Percentiles rank a stretch among this genome's conserved stretches.
phyloP scores from a whole-genome alignment of 768 basidiomycete species.

The Pleurotus eryngii region DNA sequence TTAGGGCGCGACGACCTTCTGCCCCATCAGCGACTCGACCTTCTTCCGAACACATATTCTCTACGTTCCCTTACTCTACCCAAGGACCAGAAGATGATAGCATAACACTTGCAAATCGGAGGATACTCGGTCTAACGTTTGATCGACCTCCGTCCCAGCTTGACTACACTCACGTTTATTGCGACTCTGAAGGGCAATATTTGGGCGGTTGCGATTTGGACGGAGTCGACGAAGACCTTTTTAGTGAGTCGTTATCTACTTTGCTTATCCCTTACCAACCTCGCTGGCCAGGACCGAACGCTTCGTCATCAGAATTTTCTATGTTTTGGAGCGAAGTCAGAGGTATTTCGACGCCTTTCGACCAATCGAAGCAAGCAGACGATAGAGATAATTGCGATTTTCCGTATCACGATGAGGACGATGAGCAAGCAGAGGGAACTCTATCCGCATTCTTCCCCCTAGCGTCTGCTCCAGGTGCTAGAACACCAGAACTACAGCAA shows the following conservation, averaged over 20 bases:
- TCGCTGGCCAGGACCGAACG: background rate
- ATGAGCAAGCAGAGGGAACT: background rate
- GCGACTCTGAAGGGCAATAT: background rate
- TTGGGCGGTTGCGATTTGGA: background rate
- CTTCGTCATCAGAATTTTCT: background rate
- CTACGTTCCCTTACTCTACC: too few relatives aligned
- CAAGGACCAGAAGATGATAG: background rate
- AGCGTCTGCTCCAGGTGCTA: background rate
- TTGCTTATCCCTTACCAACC: background rate
- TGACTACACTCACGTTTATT: conserved; percentile 4
- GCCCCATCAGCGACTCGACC: conserved; percentile 4
- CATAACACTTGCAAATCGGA: background rate
- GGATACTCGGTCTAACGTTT: background rate
- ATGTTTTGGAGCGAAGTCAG: background rate
- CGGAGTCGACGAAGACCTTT: background rate
- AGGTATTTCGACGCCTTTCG: background rate
- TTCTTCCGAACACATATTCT: background rate
- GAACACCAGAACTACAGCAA: conserved; percentile 5
- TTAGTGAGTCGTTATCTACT: background rate
- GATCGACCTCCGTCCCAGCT: conserved; percentile 4
- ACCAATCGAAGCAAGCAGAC: background rate
- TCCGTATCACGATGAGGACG: background rate
- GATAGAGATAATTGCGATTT: too few relatives aligned
- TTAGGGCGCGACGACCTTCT: background rate
- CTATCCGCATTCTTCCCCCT: background rate